Conservation (phyloP, 306 rosid genomes). For the Vachellia pachyceras region DNA sequence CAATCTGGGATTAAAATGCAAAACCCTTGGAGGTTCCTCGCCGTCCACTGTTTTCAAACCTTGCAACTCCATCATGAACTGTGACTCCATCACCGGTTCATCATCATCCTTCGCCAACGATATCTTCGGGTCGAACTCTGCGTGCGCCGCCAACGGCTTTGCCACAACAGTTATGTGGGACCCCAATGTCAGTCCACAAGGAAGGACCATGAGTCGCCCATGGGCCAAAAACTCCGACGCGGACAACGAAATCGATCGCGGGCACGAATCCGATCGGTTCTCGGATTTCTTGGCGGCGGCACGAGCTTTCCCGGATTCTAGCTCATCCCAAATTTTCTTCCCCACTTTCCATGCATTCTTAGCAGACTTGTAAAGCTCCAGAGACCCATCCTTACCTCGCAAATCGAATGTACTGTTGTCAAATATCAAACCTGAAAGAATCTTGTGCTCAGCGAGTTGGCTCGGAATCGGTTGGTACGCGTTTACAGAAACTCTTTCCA, state of each 20-base stretch:
- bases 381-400: slow-evolving; percentile 37
- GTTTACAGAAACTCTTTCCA: slow-evolving; percentile 47
- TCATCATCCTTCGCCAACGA: slow-evolving; percentile 46
- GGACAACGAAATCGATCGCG: slow-evolving; percentile 57
- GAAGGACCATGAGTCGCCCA: slow-evolving; percentile 65
- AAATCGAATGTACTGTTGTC: slow-evolving; percentile 56
- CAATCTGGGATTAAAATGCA: slow-evolving; percentile 93
- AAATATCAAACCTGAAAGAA: slow-evolving; percentile 56
- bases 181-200: slow-evolving; percentile 92
- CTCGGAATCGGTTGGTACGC: slow-evolving; percentile 51
- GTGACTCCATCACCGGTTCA: slow-evolving; percentile 59
- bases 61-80: slow-evolving; percentile 82
- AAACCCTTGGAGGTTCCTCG: slow-evolving; percentile 87
- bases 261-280: slow-evolving; percentile 58
- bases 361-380: slow-evolving; percentile 64
- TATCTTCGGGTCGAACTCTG: slow-evolving; percentile 49
- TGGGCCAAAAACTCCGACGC: slow-evolving; percentile 58
- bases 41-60: slow-evolving; percentile 87
- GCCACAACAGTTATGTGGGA: slow-evolving; percentile 84
- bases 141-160: slow-evolving; percentile 57
- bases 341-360: slow-evolving; percentile 64
- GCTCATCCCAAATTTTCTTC: slow-evolving; percentile 59
- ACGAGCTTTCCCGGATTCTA: slow-evolving; percentile 50
- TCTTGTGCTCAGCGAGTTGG: slow-evolving; percentile 34
- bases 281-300: slow-evolving; percentile 14